A percentile compares a stretch with the other conserved stretches of the same genome.
These are phyloP conservation scores for Ustilago esculenta DNA, from an alignment of 1,284 basidiomycete species.

Conservation along the genomic window DNA sequence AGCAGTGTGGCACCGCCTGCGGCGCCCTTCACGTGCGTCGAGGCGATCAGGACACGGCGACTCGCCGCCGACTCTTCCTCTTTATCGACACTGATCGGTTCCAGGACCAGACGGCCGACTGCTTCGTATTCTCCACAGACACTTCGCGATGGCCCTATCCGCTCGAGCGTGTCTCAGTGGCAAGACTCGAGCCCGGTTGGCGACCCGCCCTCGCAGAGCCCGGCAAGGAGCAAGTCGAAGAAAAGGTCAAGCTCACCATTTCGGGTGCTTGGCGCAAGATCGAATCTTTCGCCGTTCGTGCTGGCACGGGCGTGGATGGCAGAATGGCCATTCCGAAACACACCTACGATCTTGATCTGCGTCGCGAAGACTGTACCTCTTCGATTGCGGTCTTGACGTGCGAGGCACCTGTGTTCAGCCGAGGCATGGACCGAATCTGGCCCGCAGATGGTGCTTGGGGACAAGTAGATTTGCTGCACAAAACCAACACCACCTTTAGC, in stretches of 20 bases:
- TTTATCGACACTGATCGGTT: constrained; percentile 56
- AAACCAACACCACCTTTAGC: constrained; percentile 50
- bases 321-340: constrained; percentile 33
- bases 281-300: constrained; percentile 17
- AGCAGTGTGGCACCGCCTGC: constrained; percentile 89
- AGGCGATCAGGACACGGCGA: constrained; percentile 69
- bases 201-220: constrained; percentile 32
- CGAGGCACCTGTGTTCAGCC: constrained; percentile 30
- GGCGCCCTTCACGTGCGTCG: constrained; percentile 81
- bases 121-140: constrained; percentile 55
- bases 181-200: constrained; percentile 47
- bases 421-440: constrained; percentile 47
- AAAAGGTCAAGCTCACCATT: constrained; percentile 42
- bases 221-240: constrained; percentile 19
- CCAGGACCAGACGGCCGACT: constrained; percentile 43
- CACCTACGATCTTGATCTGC: constrained; percentile 34
- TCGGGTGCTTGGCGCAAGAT: constrained; percentile 41
- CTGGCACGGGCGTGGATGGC: constrained; percentile 27
- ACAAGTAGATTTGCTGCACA: constrained; percentile 54
- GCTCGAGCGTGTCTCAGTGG: constrained; percentile 44
- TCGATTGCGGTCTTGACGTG: constrained; percentile 44
- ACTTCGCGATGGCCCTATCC: constrained; percentile 52
- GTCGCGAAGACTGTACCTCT: constrained; percentile 34
- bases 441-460: constrained; percentile 47
- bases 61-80: constrained; percentile 59